phyloP scores from a whole-genome alignment of 106 monocot genomes.

The Chionographis japonica region DNA sequence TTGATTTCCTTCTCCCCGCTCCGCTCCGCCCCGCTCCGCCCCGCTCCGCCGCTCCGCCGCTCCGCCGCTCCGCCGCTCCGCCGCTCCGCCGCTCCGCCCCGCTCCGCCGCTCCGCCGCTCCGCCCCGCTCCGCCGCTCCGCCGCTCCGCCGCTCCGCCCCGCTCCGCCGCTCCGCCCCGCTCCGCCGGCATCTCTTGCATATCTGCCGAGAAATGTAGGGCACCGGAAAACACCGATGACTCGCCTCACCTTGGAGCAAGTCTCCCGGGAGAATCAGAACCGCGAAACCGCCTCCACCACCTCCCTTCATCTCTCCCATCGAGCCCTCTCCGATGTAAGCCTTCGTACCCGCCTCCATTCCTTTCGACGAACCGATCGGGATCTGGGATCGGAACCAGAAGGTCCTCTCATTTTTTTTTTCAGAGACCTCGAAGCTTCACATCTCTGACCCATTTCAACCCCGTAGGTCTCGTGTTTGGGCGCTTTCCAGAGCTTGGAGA shows the following conservation, averaged over 20 bases:
- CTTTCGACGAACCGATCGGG: background rate
- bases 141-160: too few relatives aligned
- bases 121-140: too few relatives aligned
- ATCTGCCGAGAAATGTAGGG: too few relatives aligned
- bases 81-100: too few relatives aligned
- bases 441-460: background rate
- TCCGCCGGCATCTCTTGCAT: too few relatives aligned
- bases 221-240: slow-evolving; percentile 7
- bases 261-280: slow-evolving; percentile 19
- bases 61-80: too few relatives aligned
- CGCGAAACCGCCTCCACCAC: slow-evolving; percentile 21
- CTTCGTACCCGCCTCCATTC: background rate
- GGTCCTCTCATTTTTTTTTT: background rate
- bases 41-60: too few relatives aligned
- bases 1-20: too few relatives aligned
- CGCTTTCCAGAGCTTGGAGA: slow-evolving; percentile 54
- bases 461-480: slow-evolving; percentile 65
- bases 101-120: too few relatives aligned
- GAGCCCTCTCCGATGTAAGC: slow-evolving; percentile 49
- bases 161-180: too few relatives aligned
- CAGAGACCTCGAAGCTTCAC: background rate
- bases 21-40: too few relatives aligned
- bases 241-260: slow-evolving; percentile 27
- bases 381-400: slow-evolving; percentile 3
- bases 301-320: slow-evolving; percentile 29